Evolutionary conservation across 768 basidiomycete species (phyloP).

Genomic region (Agaricus blazei): DNA sequence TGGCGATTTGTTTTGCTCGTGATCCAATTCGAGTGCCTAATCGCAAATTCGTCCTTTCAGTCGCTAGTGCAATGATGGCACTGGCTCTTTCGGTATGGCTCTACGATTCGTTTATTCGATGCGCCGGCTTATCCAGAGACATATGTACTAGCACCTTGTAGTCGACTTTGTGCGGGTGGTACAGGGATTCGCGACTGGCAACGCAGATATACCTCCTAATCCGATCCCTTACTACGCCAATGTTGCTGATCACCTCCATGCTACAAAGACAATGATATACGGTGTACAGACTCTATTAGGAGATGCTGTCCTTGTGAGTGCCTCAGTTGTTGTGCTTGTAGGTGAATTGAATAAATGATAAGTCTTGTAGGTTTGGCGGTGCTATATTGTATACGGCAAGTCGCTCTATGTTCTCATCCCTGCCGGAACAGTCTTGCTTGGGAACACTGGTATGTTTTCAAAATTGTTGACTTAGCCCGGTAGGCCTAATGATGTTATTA

Average conservation of each 20-base stretch:
- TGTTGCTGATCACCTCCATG: not conserved
- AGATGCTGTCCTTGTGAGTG: conserved; percentile 1
- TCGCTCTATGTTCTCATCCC: not conserved
- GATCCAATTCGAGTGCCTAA: not conserved
- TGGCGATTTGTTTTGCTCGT: conserved; percentile 1
- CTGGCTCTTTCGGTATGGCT: not conserved
- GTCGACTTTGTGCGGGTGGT: not conserved
- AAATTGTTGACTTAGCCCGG: too few relatives aligned
- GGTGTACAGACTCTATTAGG: conserved; percentile 3
- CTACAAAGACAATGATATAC: not conserved
- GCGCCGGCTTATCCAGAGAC: too few relatives aligned
- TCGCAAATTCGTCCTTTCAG: conserved; percentile 1
- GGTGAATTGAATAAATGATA: not conserved
- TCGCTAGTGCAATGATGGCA: not conserved
- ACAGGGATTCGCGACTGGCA: not conserved
- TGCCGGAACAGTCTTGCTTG: not conserved
- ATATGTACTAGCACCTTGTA: not conserved
- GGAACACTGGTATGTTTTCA: not conserved
- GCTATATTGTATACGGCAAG: not conserved
- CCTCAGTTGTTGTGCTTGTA: not conserved
- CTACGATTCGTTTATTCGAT: not conserved
- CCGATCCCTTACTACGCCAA: not conserved
- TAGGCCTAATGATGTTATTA: not conserved
- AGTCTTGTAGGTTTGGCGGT: not conserved
- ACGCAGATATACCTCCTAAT: not conserved